These are phyloP conservation scores for Malassezia brasiliensis DNA, from an alignment of 1,284 basidiomycete species.

Conservation along the genomic window DNA sequence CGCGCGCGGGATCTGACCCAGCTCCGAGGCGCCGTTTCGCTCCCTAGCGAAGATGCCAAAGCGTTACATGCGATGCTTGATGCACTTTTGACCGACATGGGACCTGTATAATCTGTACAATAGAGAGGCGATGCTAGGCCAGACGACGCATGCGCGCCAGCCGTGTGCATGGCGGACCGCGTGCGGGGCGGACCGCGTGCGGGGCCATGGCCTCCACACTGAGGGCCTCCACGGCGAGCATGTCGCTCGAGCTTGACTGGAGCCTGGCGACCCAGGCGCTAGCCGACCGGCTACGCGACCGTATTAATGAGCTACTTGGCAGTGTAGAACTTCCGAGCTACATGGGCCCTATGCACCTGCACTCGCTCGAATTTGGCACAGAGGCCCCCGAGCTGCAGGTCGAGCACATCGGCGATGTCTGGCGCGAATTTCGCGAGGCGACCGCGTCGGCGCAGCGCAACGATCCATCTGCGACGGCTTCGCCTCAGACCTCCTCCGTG, in stretches of 20 bases:
- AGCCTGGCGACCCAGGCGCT: conserved; percentile 58
- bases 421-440: conserved; percentile 63
- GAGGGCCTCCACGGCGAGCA: conserved; percentile 7
- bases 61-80: conserved; percentile 10
- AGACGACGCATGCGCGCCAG: neutral
- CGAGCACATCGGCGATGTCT: conserved; percentile 83
- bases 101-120: conserved; percentile 8
- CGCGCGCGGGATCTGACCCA: neutral
- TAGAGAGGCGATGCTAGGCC: neutral
- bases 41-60: neutral
- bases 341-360: conserved; percentile 79
- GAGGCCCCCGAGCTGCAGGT: conserved; percentile 74
- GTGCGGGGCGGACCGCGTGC: neutral
- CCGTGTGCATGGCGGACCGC: neutral
- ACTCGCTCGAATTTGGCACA: conserved; percentile 75
- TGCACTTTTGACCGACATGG: conserved; percentile 9
- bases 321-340: conserved; percentile 70
- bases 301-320: conserved; percentile 70
- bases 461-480: neutral
- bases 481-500: neutral
- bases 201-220: too few relatives aligned
- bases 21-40: conserved; percentile 10
- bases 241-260: conserved; percentile 55
- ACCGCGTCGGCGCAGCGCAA: neutral
- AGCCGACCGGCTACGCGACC: conserved; percentile 61